phyloP scores from a whole-genome alignment of 176 grass and related monocot species.

The Cymbopogon citratus region DNA sequence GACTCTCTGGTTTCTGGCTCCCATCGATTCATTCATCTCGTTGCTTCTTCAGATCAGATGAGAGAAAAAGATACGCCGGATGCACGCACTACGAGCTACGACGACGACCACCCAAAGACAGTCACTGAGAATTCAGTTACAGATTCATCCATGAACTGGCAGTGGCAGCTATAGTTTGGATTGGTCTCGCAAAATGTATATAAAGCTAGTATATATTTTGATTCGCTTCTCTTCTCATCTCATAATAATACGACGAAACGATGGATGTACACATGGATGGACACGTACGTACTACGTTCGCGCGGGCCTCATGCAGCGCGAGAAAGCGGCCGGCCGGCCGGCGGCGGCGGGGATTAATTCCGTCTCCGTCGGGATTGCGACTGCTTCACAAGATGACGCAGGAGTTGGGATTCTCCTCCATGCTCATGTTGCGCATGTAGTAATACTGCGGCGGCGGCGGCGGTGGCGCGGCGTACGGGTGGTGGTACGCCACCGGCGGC shows the following conservation, averaged over 20 bases:
- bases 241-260: not conserved
- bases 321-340: not conserved
- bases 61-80: not conserved
- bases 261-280: constrained; percentile 9
- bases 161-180: not conserved
- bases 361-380: not conserved
- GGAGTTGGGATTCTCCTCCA: constrained; percentile 85
- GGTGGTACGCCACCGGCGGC: not conserved
- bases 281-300: not conserved
- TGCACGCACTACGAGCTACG: not conserved
- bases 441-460: constrained; percentile 29
- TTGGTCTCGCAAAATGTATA: not conserved
- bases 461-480: constrained; percentile 3
- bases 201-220: not conserved
- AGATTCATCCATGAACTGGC: not conserved
- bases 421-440: constrained; percentile 56
- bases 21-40: not conserved
- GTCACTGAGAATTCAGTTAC: not conserved
- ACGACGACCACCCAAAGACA: not conserved
- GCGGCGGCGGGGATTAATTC: not conserved
- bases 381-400: constrained; percentile 51
- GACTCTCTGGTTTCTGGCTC: not conserved
- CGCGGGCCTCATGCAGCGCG: not conserved
- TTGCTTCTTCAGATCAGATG: not conserved
- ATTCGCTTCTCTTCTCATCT: not conserved